Base-by-base conservation (phyloP, 108 stramenopile genomes). In the Skeletonema tropicum region DNA sequence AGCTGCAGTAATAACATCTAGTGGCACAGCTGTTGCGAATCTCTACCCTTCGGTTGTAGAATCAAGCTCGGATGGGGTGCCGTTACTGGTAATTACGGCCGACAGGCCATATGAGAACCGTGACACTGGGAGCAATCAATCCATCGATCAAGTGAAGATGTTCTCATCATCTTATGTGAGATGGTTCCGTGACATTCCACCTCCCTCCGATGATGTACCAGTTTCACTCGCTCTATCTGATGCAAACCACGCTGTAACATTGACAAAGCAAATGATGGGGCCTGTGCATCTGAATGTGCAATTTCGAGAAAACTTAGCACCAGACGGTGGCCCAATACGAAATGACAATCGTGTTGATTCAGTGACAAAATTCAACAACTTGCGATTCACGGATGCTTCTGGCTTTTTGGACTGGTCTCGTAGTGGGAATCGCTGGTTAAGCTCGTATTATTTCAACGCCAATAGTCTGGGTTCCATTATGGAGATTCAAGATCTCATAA, bases 201-300 rank as follows among this genome's bases (percentile, higher is more conserved):
- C 93, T 59, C 97, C 97, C 5, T 75, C 70, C 15, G 93, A 94
- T 70, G 92, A 92, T 45, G 92, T 96, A 4, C 85, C 89, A 38
- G 87, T 95, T 13, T 77, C 87, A 1, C 77, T 87, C 25, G 91
- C 92, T 12, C 71, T 97, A 19, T 88, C 91, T 11, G 95, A 96
- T 77, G 92, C 95, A 58, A 84, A 84, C 59, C 92, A 93, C 74
- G 97, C 92, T 29, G 92, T 94, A 17, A 57, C 60, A 35, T 23
- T 90, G 29, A 65, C 92, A 36, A 83, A 71, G 35, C 70, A 82
- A 36, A 62, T 71, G 25, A 65, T 81, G 60, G 96, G 96, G 11
- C 96, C 96, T 33, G 96, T 96, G 15, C 97, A 98, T 77, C 57
- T 98, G n/a, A 98, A 98, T 71, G 83, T 98, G 55, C 92, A 93